phyloP scores from a whole-genome alignment of 805 yeast genomes.

The Ogataea henricii region DNA sequence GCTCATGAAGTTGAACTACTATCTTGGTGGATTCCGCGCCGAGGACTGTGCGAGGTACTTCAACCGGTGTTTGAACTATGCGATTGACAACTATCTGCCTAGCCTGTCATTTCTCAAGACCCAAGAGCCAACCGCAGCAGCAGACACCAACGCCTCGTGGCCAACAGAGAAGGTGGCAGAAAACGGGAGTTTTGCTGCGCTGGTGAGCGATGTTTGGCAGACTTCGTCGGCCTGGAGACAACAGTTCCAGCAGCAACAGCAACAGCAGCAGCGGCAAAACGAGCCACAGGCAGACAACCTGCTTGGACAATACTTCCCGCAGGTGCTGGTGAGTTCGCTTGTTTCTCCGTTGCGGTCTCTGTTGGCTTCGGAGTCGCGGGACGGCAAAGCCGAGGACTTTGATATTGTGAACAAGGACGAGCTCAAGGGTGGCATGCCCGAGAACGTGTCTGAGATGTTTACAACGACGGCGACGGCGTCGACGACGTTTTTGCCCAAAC shows the following conservation, averaged over 20 bases:
- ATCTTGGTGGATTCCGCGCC: conserved; percentile 16
- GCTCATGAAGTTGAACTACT: conserved; percentile 44
- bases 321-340: conserved; percentile 18
- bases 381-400: conserved; percentile 38
- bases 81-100: conserved; percentile 18
- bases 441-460: conserved; percentile 2
- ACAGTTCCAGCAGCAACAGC: background rate
- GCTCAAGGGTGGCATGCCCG: conserved; percentile 14
- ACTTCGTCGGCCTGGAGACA: background rate
- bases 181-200: conserved; percentile 5
- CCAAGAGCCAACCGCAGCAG: no score
- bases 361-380: conserved; percentile 9
- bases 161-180: conserved; percentile 4
- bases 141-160: background rate
- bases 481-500: conserved; percentile 15
- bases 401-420: conserved; percentile 46
- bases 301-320: conserved; percentile 13
- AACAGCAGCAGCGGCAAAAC: background rate
- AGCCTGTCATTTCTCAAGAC: conserved; percentile 15
- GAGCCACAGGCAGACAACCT: background rate
- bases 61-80: conserved; percentile 14
- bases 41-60: conserved; percentile 11
- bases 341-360: conserved; percentile 15
- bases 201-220: conserved; percentile 15
- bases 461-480: no score